These are phyloP conservation scores for Lachancea mirantina DNA, from an alignment of 805 yeast species.

Conservation along the genomic window DNA sequence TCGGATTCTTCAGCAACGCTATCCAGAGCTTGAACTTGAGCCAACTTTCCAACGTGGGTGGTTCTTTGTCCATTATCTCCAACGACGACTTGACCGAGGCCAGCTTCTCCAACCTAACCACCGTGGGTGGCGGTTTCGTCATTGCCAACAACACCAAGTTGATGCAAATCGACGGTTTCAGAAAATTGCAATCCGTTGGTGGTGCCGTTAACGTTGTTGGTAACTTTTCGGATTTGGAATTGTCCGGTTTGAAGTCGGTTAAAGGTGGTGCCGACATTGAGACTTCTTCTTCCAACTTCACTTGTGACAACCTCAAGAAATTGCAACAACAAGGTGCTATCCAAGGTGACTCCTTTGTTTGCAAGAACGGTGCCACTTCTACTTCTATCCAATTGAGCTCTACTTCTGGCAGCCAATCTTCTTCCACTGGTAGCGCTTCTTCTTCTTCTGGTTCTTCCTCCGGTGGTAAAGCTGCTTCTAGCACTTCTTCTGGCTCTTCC, in stretches of 20 bases:
- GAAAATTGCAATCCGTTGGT: conserved; percentile 61
- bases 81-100: conserved; percentile 66
- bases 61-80: conserved; percentile 65
- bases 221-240: conserved; percentile 69
- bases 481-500: conserved; percentile 14
- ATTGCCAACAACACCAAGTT: conserved; percentile 79
- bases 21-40: conserved; percentile 50
- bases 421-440: conserved; percentile 28
- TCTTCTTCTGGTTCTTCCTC: conserved; percentile 36
- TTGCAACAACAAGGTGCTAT: conserved; percentile 74
- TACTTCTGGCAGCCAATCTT: conserved; percentile 23
- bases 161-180: conserved; percentile 62
- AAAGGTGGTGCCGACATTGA: conserved; percentile 88
- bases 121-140: conserved; percentile 89
- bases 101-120: conserved; percentile 60
- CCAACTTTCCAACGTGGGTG: conserved; percentile 60
- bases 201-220: conserved; percentile 87
- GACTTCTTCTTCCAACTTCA: conserved; percentile 61
- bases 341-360: conserved; percentile 82
- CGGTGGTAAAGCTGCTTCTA: conserved; percentile 26
- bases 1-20: conserved; percentile 71
- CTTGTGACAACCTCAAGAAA: conserved; percentile 69
- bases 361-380: conserved; percentile 55
- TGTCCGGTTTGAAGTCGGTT: conserved; percentile 67
- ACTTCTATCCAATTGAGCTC: conserved; percentile 37